A percentile compares a stretch with the other conserved stretches of the same genome.
These are phyloP conservation scores for Jaapia argillacea DNA, from an alignment of 768 basidiomycete genomes.

Conservation along the genomic window DNA sequence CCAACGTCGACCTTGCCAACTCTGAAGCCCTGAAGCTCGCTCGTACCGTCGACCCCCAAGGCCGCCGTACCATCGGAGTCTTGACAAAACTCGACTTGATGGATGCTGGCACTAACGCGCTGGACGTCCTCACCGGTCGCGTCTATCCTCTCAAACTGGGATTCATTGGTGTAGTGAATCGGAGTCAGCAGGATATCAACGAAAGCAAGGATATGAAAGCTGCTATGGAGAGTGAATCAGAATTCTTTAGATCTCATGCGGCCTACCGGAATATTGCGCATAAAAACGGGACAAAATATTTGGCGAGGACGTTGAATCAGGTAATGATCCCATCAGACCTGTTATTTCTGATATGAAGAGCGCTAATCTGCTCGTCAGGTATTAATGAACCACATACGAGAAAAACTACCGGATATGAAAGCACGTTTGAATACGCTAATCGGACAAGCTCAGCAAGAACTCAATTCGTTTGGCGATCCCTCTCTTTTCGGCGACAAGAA, in stretches of 20 bases:
- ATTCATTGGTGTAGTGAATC: slow-evolving; percentile 96
- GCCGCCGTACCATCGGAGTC: slow-evolving; percentile 92
- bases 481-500: slow-evolving; percentile 89
- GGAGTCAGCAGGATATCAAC: slow-evolving; percentile 97
- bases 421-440: slow-evolving; percentile 94
- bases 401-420: slow-evolving; percentile 99
- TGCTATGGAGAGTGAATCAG: slow-evolving; percentile 74
- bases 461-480: slow-evolving; percentile 92
- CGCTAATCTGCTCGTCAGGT: too few relatives aligned
- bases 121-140: slow-evolving; percentile 92
- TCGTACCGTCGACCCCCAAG: slow-evolving; percentile 90
- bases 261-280: slow-evolving; percentile 95
- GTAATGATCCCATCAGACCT: slow-evolving; percentile 45
- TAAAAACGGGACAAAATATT: slow-evolving; percentile 93
- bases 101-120: slow-evolving; percentile 97
- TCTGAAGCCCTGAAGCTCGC: slow-evolving; percentile 97
- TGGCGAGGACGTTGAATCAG: slow-evolving; percentile 90
- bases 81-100: slow-evolving; percentile 97
- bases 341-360: too few relatives aligned
- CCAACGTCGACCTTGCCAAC: slow-evolving; percentile 98
- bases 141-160: slow-evolving; percentile 97
- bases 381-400: slow-evolving; percentile 93
- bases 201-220: slow-evolving; percentile 77
- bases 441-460: slow-evolving; percentile 98
- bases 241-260: slow-evolving; percentile 85